Base-by-base conservation (phyloP, 2,329 filamentous ascomycete genomes). In the Beauveria varroae region DNA sequence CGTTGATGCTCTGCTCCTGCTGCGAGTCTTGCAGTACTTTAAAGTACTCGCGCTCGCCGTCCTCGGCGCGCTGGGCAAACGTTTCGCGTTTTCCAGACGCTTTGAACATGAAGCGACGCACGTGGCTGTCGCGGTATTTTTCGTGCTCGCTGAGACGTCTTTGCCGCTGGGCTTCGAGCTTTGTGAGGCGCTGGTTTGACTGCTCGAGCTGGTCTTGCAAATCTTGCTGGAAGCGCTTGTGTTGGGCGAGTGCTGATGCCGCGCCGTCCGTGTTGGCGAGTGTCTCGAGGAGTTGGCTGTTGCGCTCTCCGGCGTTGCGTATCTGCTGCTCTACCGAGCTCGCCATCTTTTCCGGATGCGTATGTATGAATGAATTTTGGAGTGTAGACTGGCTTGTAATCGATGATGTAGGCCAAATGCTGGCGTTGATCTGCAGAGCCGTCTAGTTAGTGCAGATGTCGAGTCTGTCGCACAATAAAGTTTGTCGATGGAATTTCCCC, bases 11-110 rank as follows among this genome's bases (percentile, higher is more conserved):
- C 51, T 77, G 75, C 47, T 78, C 76, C 26, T 77, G 73, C 26
- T 79, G 74, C 62, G 80, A 74, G 34, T 77, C 70, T 62, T 82
- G 78, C 52, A 82, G 74, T 0, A 77, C 81, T 51, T 81, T 77
- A 28, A 82, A 75, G 68, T 83, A 85, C 64, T 84, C 81, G 49
- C 73, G 70, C 68, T 85, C 81, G 68, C 84, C 82, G 63, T 79
- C 81, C 54, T 76, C 75, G 16, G 80, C 79, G 55, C 74, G 76
- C n/a, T 75, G 74, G 18, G 73, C 71, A 54, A 70, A 72, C 9
- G 67, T 65, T 3, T 69, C 78, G 47, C 75, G 74, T 63, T 78
- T 78, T 30, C 82, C 78, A 5, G 76, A 73, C 10, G 81, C 72
- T 62, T 77, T 80, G 74, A 81, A 81, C 44, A 78, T 72, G 66